Conservation (phyloP, 768 basidiomycete species). For the Kwoniella botswanensis region DNA sequence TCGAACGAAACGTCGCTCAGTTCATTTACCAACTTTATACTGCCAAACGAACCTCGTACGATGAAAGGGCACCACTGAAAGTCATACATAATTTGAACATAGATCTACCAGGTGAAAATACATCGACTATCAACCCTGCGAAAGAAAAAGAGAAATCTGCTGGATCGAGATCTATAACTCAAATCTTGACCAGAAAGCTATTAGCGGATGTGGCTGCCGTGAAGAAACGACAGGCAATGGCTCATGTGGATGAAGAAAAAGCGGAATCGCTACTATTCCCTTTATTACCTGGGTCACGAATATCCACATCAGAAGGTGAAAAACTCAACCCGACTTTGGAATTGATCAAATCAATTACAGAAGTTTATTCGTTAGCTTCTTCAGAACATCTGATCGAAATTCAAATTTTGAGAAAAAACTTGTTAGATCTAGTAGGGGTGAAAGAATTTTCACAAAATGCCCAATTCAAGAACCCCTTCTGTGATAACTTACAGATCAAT, state of each 20-base stretch:
- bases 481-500: constrained; percentile 78
- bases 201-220: constrained; percentile 69
- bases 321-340: constrained; percentile 82
- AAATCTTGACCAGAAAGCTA: constrained; percentile 78
- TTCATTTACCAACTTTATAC: constrained; percentile 82
- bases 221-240: constrained; percentile 65
- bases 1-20: constrained; percentile 72
- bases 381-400: constrained; percentile 85
- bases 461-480: constrained; percentile 87
- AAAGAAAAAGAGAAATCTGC: constrained; percentile 73
- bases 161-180: constrained; percentile 75
- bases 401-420: constrained; percentile 82
- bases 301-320: constrained; percentile 60
- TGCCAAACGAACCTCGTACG: constrained; percentile 69
- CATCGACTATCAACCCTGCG: constrained; percentile 64
- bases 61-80: constrained; percentile 73
- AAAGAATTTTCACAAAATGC: constrained; percentile 87
- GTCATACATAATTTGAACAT: constrained; percentile 66
- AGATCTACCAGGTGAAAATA: constrained; percentile 37
- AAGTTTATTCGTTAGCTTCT: constrained; percentile 72
- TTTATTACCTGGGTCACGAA: constrained; percentile 79
- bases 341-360: constrained; percentile 84
- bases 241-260: constrained; percentile 63
- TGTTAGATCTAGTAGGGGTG: constrained; percentile 83
- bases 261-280: constrained; percentile 74